These are phyloP conservation scores for Prunus kanzakura DNA, from an alignment of 306 rosid genomes.

Conservation along the genomic window DNA sequence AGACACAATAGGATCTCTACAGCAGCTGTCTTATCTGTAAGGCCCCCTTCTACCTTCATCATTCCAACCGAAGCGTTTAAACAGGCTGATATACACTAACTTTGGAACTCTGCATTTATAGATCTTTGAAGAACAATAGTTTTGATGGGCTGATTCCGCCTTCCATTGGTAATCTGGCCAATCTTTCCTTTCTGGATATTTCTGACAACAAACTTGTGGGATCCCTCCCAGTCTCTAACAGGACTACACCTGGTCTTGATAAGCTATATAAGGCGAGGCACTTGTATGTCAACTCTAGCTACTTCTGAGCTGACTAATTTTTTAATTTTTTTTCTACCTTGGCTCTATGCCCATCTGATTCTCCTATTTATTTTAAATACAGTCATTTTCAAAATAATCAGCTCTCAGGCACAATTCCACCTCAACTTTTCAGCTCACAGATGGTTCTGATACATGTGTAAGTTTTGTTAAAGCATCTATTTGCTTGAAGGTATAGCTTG, in stretches of 20 bases:
- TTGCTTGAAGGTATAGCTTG: neutral
- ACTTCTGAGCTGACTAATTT: neutral
- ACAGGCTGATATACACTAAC: neutral
- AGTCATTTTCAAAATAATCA: slow-evolving; percentile 63
- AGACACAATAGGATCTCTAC: slow-evolving; percentile 50
- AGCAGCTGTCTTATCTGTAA: slow-evolving; percentile 52
- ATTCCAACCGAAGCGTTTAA: neutral
- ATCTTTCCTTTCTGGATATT: slow-evolving; percentile 42
- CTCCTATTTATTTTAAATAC: slow-evolving; percentile 20
- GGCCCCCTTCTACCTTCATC: slow-evolving; percentile 5
- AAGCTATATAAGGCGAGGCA: slow-evolving; percentile 23
- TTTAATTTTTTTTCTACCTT: neutral
- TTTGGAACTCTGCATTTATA: neutral
- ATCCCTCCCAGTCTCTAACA: slow-evolving; percentile 32
- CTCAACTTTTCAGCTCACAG: slow-evolving; percentile 47
- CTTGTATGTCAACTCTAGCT: slow-evolving; percentile 32
- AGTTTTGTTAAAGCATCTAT: slow-evolving; percentile 20
- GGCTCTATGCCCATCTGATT: neutral
- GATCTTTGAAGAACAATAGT: slow-evolving; percentile 37
- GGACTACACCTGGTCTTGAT: slow-evolving; percentile 30
- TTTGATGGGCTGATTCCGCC: slow-evolving; percentile 34
- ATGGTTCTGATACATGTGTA: slow-evolving; percentile 63
- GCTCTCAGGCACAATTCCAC: slow-evolving; percentile 53
- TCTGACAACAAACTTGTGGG: slow-evolving; percentile 37
- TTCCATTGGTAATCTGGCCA: slow-evolving; percentile 37